These are phyloP conservation scores for Pythium scleroteichum DNA, from an alignment of 352 stramenopile species.

Conservation along the genomic window DNA sequence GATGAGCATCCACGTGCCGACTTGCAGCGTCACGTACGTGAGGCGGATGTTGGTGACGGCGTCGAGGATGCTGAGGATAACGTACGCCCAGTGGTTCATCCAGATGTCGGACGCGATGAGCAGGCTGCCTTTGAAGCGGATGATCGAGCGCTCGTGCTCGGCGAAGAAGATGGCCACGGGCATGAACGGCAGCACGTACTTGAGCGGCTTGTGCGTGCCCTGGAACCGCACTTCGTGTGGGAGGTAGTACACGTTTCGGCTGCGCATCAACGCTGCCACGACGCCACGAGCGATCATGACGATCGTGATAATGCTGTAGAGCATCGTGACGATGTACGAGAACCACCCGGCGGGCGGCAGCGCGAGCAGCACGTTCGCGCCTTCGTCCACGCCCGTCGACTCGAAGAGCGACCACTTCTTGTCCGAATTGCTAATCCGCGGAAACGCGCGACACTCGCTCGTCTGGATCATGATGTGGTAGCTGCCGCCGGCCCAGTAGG, in stretches of 20 bases:
- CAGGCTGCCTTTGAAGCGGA: slow-evolving; percentile 56
- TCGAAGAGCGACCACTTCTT: slow-evolving; percentile 53
- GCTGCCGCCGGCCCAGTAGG: slow-evolving; percentile 48
- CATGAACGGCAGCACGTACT: slow-evolving; percentile 54
- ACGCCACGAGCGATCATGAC: slow-evolving; percentile 42
- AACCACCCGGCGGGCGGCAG: slow-evolving; percentile 50
- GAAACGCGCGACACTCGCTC: slow-evolving; percentile 45
- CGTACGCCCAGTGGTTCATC: slow-evolving; percentile 80
- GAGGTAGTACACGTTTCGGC: slow-evolving; percentile 45
- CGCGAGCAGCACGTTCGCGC: slow-evolving; percentile 45
- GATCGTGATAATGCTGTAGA: slow-evolving; percentile 55
- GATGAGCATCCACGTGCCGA: slow-evolving; percentile 63
- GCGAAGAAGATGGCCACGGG: slow-evolving; percentile 37
- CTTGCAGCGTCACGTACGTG: slow-evolving; percentile 53
- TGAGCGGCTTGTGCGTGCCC: slow-evolving; percentile 27
- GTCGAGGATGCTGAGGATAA: slow-evolving; percentile 55
- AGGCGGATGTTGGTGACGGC: slow-evolving; percentile 47
- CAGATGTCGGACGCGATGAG: slow-evolving; percentile 62
- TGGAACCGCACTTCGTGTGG: slow-evolving; percentile 39
- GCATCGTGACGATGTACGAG: slow-evolving; percentile 31
- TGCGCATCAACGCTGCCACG: slow-evolving; percentile 43
- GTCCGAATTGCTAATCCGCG: slow-evolving; percentile 36
- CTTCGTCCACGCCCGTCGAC: slow-evolving; percentile 37
- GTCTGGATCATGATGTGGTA: slow-evolving; percentile 54
- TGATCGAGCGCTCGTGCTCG: slow-evolving; percentile 40